phyloP scores from a whole-genome alignment of 1,284 basidiomycete species.

The Ceratobasidium sp. region DNA sequence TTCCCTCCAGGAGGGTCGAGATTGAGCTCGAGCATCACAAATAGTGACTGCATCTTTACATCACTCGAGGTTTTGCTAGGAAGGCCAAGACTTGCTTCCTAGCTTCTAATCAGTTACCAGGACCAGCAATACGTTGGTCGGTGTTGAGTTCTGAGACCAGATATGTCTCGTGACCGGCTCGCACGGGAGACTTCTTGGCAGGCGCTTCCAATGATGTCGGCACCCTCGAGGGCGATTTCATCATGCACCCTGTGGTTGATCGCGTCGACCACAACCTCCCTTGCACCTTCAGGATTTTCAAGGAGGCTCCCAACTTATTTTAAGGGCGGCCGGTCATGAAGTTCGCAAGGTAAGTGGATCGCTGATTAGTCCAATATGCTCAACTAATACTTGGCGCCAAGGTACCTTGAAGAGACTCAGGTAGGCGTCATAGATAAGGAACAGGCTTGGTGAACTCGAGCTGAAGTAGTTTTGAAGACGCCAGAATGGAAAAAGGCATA shows the following conservation, averaged over 20 bases:
- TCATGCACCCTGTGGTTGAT: slow-evolving; percentile 27
- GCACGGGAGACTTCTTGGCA: neutral
- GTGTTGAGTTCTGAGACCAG: neutral
- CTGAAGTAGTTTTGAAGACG: slow-evolving; percentile 61
- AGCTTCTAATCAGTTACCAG: neutral
- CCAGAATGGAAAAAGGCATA: slow-evolving; percentile 87
- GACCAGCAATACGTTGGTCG: neutral
- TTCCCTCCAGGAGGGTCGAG: neutral
- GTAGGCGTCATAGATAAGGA: slow-evolving; percentile 57
- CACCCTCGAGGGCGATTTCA: neutral
- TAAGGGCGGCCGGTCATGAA: slow-evolving; percentile 61
- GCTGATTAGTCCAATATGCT: neutral
- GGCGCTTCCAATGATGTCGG: neutral
- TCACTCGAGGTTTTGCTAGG: neutral
- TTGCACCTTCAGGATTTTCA: neutral
- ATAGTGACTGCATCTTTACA: neutral
- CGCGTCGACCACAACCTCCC: slow-evolving; percentile 11
- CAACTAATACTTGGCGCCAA: slow-evolving; percentile 50
- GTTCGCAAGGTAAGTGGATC: slow-evolving; percentile 64
- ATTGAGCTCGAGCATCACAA: neutral
- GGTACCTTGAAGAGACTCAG: slow-evolving; percentile 79
- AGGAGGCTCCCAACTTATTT: neutral
- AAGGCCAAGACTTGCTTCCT: neutral
- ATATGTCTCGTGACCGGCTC: neutral
- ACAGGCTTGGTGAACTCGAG: slow-evolving; percentile 33